Evolutionary conservation across 2,329 filamentous ascomycete species (phyloP).

Genomic region (Sporothrix phasma): DNA sequence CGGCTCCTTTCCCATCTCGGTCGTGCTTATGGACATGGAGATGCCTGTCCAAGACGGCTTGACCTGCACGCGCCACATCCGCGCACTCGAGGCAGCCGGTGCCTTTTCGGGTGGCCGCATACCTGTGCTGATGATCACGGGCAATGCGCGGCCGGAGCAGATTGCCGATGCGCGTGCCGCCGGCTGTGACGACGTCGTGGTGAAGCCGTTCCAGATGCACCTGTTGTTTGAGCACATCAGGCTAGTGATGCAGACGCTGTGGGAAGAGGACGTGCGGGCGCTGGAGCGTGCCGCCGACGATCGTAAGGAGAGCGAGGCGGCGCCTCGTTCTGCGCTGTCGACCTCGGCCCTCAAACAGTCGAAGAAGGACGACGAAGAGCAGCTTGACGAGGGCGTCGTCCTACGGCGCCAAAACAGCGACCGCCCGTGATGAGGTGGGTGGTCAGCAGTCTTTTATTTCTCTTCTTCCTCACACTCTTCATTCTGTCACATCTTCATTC

Average conservation of each 20-base stretch:
- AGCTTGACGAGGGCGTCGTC: conserved; percentile 9
- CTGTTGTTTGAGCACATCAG: conserved; percentile 52
- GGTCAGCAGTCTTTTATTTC: background rate
- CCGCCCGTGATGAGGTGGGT: background rate
- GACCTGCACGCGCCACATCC: conserved; percentile 54
- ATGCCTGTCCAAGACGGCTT: conserved; percentile 67
- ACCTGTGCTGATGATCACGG: conserved; percentile 57
- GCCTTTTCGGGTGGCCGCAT: conserved; percentile 42
- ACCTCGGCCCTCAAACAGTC: background rate
- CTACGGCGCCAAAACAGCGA: background rate
- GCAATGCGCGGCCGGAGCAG: conserved; percentile 57
- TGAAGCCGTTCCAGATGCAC: conserved; percentile 60
- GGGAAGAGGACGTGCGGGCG: conserved; percentile 11
- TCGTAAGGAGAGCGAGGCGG: background rate
- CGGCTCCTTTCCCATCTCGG: conserved; percentile 36
- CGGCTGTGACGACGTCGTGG: conserved; percentile 54
- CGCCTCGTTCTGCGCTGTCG: background rate
- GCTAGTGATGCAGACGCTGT: conserved; percentile 29
- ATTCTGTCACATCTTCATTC: background rate
- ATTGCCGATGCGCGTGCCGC: conserved; percentile 40
- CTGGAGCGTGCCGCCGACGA: background rate
- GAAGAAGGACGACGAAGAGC: background rate
- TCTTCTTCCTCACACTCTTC: background rate
- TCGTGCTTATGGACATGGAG: conserved; percentile 67
- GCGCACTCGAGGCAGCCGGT: conserved; percentile 47